Base-by-base conservation (phyloP, 257 asterid genomes). In the Salvia rosmarinus region DNA sequence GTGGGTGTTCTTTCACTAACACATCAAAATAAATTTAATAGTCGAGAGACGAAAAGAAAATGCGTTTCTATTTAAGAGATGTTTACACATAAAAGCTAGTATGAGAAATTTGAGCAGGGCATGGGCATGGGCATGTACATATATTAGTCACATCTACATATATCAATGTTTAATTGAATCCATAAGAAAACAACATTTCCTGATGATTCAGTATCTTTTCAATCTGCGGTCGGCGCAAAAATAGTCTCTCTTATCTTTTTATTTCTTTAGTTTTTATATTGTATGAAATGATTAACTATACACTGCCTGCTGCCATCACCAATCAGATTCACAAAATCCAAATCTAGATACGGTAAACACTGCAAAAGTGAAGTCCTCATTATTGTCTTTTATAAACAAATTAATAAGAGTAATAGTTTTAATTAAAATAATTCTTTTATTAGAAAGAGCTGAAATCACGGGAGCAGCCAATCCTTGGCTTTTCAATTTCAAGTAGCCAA, bases 401-500 rank as follows among this genome's bases (percentile, higher is more conserved):
- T 25, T 0, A 9, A 39, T 3, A 51, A 51, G 9, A 35, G 0
- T 16, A 10, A 30, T 2, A 32, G 8, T 50, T 32, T 32, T 1
- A 28, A 51, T 50, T 21, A 47, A n/a, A 67, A 5, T 5, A 49
- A n/a, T 49, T 49, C 2, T 49, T 4, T n/a, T 23, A 19, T 19
- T 3, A 34, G 40, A 59, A 55, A 23, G 47, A 54, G 79, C 90
- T 68, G 79, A 84, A 80, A 81, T 84, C 79, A 83, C 85, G 88
- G 87, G 89, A 82, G 25, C 72, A 71, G 67, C 65, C 75, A 58
- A 54, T 75, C 76, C 75, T 74, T 64, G 83, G 73, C 85, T 64
- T 68, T 81, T 80, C 78, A 56, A 52, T 42, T 14, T 44, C n/a
- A n/a, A n/a, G n/a, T n/a, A n/a, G n/a, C 68, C 77, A 73, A 72